These are phyloP conservation scores for Platanus orientalis DNA, from an alignment of 164 flowering plant species.

Conservation along the genomic window DNA sequence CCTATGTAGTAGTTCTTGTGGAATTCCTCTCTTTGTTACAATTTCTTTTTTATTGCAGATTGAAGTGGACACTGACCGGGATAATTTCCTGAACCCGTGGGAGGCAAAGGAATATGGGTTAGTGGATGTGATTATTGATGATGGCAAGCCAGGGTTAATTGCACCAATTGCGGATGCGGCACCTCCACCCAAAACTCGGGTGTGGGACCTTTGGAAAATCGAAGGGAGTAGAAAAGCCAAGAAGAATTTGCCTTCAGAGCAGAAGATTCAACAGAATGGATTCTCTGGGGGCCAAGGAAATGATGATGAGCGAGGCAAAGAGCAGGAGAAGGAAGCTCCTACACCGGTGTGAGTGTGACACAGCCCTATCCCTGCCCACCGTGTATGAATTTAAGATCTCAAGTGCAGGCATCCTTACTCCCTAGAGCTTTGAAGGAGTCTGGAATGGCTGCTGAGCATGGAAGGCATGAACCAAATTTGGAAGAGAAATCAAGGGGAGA, in stretches of 20 bases:
- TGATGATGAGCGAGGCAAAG: conserved; percentile 29
- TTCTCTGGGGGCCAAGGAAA: conserved; percentile 20
- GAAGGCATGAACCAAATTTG: too few species aligned
- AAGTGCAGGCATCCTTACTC: too few species aligned
- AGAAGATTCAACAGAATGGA: conserved; percentile 43
- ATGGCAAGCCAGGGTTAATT: conserved; percentile 88
- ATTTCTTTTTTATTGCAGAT: conserved; percentile 41
- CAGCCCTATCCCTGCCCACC: too few species aligned
- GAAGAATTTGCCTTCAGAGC: conserved; percentile 74
- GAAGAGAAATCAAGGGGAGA: too few species aligned
- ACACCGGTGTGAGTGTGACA: conserved; percentile 24
- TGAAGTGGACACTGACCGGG: conserved; percentile 76
- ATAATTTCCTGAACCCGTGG: conserved; percentile 85
- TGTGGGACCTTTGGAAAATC: conserved; percentile 63
- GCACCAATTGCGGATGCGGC: conserved; percentile 65
- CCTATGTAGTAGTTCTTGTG: not conserved
- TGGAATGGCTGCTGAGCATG: too few species aligned
- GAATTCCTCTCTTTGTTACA: not conserved
- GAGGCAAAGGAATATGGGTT: conserved; percentile 89
- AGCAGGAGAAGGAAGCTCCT: conserved; percentile 32
- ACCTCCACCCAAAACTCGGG: conserved; percentile 70
- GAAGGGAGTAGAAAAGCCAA: conserved; percentile 50
- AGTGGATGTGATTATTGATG: conserved; percentile 83
- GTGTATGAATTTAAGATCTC: too few species aligned
- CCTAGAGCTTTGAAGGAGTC: too few species aligned